Conservation (phyloP, 164 flowering plant genomes). For the Stephania yunnanensis region DNA sequence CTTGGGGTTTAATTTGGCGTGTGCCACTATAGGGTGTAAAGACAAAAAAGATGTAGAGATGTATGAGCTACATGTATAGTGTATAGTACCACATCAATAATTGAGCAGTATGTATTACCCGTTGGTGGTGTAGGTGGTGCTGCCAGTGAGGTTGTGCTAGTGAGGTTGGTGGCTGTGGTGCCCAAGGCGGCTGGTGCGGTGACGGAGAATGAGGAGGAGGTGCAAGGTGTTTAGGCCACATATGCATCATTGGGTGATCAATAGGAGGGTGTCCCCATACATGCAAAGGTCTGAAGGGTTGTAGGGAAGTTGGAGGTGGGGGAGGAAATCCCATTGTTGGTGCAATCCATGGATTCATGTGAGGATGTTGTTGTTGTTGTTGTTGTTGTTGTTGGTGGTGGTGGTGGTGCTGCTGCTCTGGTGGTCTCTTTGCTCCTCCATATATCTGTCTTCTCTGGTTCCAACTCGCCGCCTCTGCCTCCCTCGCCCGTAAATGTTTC, state of each 20-base stretch:
- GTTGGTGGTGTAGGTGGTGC: conserved; percentile 52
- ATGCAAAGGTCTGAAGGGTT: conserved; percentile 58
- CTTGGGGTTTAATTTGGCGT: too few species aligned
- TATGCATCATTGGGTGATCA: conserved; percentile 43
- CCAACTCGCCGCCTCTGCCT: conserved; percentile 92
- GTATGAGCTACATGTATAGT: conserved; percentile 12
- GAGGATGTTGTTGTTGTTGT: background rate
- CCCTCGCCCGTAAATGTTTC: conserved; percentile 83
- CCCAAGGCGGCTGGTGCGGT: conserved; percentile 32
- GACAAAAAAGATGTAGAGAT: conserved; percentile 4
- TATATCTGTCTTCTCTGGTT: conserved; percentile 70
- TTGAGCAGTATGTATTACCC: conserved; percentile 24
- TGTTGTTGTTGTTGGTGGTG: too few species aligned
- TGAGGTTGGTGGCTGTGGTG: conserved; percentile 24
- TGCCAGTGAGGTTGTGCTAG: conserved; percentile 13
- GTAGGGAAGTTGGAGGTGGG: conserved; percentile 25
- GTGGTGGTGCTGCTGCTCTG: background rate
- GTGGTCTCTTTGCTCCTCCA: conserved; percentile 23
- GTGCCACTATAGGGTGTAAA: too few species aligned
- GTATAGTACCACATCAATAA: too few species aligned
- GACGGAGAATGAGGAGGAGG: conserved; percentile 30
- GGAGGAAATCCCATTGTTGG: conserved; percentile 79
- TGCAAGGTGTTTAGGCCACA: conserved; percentile 70
- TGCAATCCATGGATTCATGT: conserved; percentile 50
- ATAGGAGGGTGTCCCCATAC: conserved; percentile 94